Percentiles rank a stretch among this genome's conserved stretches.
Conservation (phyloP, 2,329 filamentous ascomycete species). For the Neofusicoccum umdonicola region DNA sequence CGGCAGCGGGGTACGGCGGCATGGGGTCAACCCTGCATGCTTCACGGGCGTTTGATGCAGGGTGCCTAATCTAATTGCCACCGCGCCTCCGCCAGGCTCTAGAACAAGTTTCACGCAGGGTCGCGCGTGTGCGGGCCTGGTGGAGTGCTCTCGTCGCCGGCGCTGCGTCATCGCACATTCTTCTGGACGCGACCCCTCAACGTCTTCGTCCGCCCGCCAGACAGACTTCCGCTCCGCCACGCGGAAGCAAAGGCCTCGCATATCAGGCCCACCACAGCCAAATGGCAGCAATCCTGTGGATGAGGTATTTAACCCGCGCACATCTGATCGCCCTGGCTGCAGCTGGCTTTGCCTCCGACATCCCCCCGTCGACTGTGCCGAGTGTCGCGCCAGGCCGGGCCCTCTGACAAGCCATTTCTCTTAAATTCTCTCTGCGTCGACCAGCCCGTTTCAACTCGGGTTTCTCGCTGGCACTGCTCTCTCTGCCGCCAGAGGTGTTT, state of each 20-base stretch:
- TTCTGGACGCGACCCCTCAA: not conserved
- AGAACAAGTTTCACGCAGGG: constrained; percentile 5
- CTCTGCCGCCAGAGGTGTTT: no score
- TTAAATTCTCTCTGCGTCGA: not conserved
- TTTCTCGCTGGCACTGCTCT: not conserved
- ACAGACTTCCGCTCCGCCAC: not conserved
- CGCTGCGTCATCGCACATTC: constrained; percentile 4
- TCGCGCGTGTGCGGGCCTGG: not conserved
- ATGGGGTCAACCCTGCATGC: not conserved
- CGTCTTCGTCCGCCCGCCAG: not conserved
- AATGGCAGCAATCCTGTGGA: not conserved
- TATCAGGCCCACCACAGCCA: not conserved
- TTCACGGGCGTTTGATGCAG: not conserved
- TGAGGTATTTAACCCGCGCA: not conserved
- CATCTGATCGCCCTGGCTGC: not conserved
- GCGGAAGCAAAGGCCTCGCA: not conserved
- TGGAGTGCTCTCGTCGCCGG: not conserved
- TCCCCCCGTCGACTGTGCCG: not conserved
- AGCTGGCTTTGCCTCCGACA: not conserved
- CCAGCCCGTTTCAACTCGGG: not conserved
- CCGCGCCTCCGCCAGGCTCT: not conserved
- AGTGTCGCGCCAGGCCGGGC: no score
- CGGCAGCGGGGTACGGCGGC: not conserved
- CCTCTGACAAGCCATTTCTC: not conserved
- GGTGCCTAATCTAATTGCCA: constrained; percentile 2